Evolutionary conservation across 169 alveolate species (phyloP).

Genomic region (Plasmodium gaboni): DNA sequence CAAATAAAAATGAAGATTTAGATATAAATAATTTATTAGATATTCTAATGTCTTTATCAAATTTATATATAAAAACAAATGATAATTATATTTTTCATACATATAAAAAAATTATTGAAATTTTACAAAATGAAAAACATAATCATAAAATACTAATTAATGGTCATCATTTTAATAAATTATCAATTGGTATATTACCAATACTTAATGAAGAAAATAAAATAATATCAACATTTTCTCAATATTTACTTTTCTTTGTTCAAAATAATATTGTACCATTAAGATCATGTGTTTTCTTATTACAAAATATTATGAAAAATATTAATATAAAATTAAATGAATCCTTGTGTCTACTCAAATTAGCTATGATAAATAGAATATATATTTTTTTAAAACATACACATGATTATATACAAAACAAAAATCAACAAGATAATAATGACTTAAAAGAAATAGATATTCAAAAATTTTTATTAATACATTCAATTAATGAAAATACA

Average conservation of each 20-base stretch:
- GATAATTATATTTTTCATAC: slow-evolving; percentile 61
- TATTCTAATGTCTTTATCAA: slow-evolving; percentile 43
- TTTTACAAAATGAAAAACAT: slow-evolving; percentile 13
- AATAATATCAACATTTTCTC: slow-evolving; percentile 11
- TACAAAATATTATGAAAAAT: slow-evolving; percentile 53
- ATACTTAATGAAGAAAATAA: slow-evolving; percentile 52
- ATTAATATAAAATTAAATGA: slow-evolving; percentile 20
- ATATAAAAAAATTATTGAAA: slow-evolving; percentile 17
- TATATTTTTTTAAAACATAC: slow-evolving; percentile 17
- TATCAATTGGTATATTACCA: slow-evolving; percentile 40
- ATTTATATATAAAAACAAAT: slow-evolving; percentile 34
- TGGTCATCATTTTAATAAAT: slow-evolving; percentile 50
- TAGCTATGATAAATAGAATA: slow-evolving; percentile 43
- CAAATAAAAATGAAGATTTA: neutral
- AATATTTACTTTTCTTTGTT: slow-evolving; percentile 28
- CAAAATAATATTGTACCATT: slow-evolving; percentile 53
- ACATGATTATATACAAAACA: neutral
- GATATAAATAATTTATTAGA: slow-evolving; percentile 5
- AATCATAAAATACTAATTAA: slow-evolving; percentile 14
- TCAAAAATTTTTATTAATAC: slow-evolving; percentile 27
- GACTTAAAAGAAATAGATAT: neutral
- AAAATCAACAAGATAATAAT: neutral
- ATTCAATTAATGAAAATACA: slow-evolving; percentile 69
- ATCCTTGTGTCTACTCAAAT: neutral
- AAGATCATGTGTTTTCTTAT: slow-evolving; percentile 60